Conservation (phyloP, 169 alveolate species). For the Eimeria praecox region DNA sequence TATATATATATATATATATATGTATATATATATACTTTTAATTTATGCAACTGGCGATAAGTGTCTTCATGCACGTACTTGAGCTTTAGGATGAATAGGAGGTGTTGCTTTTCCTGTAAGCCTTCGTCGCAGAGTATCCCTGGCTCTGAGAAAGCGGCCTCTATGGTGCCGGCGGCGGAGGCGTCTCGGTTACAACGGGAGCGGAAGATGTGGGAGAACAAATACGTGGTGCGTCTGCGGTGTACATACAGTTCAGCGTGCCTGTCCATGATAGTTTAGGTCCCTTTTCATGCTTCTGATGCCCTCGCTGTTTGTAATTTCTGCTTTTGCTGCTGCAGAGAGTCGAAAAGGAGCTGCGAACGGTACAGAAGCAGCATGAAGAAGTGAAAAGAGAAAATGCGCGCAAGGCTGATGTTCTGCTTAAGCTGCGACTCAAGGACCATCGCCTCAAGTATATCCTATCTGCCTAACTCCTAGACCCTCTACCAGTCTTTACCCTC, state of each 20-base stretch:
- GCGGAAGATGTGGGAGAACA: constrained; percentile 59
- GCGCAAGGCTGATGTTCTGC: constrained; percentile 45
- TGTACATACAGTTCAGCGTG: background rate
- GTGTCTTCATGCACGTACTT: too few species aligned
- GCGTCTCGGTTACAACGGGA: constrained; percentile 42
- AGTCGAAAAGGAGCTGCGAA: constrained; percentile 51
- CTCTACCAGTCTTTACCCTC: background rate
- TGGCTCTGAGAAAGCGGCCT: background rate
- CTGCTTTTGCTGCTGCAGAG: constrained; percentile 9
- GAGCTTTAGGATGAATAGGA: too few species aligned
- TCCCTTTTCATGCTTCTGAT: background rate
- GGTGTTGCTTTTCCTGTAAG: background rate
- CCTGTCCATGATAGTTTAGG: too few species aligned
- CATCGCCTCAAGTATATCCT: constrained; percentile 38
- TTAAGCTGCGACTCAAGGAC: constrained; percentile 48
- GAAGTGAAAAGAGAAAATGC: constrained; percentile 29
- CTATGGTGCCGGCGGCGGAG: constrained; percentile 63
- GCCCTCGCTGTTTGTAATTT: background rate
- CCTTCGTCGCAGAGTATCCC: background rate
- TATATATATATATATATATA: too few species aligned
- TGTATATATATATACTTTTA: too few species aligned
- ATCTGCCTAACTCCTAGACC: background rate
- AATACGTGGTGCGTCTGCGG: constrained; percentile 21
- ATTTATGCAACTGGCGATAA: too few species aligned
- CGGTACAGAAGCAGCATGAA: constrained; percentile 11